Percentiles rank a stretch among this genome's conserved stretches.
Evolutionary conservation across 1,139 yeast species (phyloP).

Genomic region (Neolecta irregularis): DNA sequence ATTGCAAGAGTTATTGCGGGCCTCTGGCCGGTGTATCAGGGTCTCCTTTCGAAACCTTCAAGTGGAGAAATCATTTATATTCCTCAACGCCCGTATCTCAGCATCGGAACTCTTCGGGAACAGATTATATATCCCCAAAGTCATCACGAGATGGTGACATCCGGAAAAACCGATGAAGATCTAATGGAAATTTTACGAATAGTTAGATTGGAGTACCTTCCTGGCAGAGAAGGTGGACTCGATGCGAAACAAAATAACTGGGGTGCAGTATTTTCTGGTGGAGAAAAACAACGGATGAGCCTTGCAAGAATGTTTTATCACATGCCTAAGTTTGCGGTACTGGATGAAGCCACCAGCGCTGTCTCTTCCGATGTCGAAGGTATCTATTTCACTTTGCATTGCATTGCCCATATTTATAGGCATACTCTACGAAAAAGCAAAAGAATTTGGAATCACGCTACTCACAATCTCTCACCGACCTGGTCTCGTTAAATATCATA

Average conservation of each 20-base stretch:
- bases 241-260: constrained; percentile 58
- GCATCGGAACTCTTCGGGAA: constrained; percentile 69
- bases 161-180: constrained; percentile 56
- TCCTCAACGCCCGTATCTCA: constrained; percentile 70
- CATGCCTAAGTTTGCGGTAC: constrained; percentile 63
- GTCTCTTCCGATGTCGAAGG: constrained; percentile 88
- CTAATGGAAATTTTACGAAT: constrained; percentile 52
- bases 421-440: constrained; percentile 69
- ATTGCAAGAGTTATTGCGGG: constrained; percentile 76
- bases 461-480: constrained; percentile 81
- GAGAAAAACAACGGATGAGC: constrained; percentile 83
- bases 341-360: constrained; percentile 90
- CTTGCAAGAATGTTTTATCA: constrained; percentile 78
- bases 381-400: too few species aligned
- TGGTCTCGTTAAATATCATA: constrained; percentile 68
- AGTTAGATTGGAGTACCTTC: constrained; percentile 67
- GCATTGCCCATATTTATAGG: too few species aligned
- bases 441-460: constrained; percentile 54
- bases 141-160: constrained; percentile 58
- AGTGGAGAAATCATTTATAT: constrained; percentile 57
- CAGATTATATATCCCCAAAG: constrained; percentile 77
- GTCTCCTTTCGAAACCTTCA: constrained; percentile 65
- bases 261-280: constrained; percentile 88
- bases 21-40: constrained; percentile 79
- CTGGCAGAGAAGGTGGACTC: constrained; percentile 47